phyloP scores from a whole-genome alignment of 169 alveolate species.

The Eimeria maxima region DNA sequence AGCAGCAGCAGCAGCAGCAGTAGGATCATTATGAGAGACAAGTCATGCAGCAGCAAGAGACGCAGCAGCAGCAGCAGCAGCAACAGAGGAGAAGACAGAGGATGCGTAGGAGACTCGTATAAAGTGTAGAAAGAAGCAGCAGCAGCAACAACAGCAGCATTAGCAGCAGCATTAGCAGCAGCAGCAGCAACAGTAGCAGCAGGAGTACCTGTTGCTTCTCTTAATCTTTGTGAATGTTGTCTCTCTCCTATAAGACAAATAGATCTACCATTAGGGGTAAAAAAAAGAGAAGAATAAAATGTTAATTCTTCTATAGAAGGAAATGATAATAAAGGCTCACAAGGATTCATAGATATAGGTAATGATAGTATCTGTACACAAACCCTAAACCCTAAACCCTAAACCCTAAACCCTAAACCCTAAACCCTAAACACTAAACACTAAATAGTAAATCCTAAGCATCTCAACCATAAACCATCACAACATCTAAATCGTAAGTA shows the following conservation, averaged over 20 bases:
- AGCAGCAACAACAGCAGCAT: too few relatives aligned
- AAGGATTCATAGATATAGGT: slow-evolving; percentile 45
- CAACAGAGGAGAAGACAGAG: too few relatives aligned
- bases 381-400: background rate
- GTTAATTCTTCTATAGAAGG: slow-evolving; percentile 63
- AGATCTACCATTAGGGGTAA: slow-evolving; percentile 62
- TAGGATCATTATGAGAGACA: background rate
- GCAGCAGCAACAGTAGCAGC: slow-evolving; percentile 1
- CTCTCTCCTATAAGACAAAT: slow-evolving; percentile 62
- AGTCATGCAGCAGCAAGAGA: slow-evolving; percentile 51
- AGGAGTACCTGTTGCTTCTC: slow-evolving; percentile 61
- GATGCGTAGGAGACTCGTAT: too few relatives aligned
- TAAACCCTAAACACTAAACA: background rate
- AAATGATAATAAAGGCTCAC: slow-evolving; percentile 45
- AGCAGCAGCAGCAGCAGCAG: slow-evolving; percentile 17
- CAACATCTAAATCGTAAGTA: too few relatives aligned
- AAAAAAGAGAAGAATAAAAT: slow-evolving; percentile 25
- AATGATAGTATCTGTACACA: slow-evolving; percentile 50
- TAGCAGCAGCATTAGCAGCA: background rate
- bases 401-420: background rate
- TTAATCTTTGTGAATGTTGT: slow-evolving; percentile 51
- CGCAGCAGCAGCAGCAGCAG: too few relatives aligned
- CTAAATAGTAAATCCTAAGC: too few relatives aligned
- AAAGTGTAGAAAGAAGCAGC: too few relatives aligned
- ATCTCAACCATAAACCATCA: too few relatives aligned